Base-by-base conservation (phyloP, 768 basidiomycete genomes). In the Kwoniella shandongensis region DNA sequence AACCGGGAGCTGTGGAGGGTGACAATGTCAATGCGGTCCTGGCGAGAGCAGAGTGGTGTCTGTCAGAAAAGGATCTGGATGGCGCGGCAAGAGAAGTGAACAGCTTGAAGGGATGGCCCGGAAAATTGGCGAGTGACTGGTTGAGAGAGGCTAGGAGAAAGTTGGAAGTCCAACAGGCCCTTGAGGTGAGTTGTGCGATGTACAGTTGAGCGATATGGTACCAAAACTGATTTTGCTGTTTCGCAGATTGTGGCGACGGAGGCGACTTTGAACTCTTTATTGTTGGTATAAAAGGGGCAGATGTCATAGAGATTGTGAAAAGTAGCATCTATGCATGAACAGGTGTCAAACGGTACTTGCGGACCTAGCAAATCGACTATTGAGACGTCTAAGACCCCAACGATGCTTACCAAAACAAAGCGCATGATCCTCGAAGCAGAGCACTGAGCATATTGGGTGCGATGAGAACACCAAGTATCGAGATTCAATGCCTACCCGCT, bases 11-110 rank as follows among this genome's bases (percentile, higher is more conserved):
- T 48, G 87, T 79, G 13, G 80, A 84, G 38, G 93, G 93, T 2
- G 78, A 83, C 51, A 94, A 98, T 73, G 88, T 92, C 29, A 79
- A 90, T 54, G 91, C 88, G 67, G 87, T 91, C 54, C 74, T 99
- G 32, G 85, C 92, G 3, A 80, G 96, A 45, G 92, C 92, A 4
- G 90, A 96, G 78, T 85, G 88, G 74, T 83, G 89, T 75, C 77
- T 98, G 72, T 86, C 86, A 59, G 89, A 93, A 79, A 92, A 96
- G 81, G 91, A 97, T 70, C 77, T 99, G 57, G 94, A 93, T 65
- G 64, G 75, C 11, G 94, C 94, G 18, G 80, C 92, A 32, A 81
- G 94, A 52, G 93, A 97, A 78, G 80, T 97, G 26, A 99, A 97
- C 75, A 88, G 91, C 76, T 79, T 99, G 52, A 84, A 81, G 30